Evolutionary conservation across 1,284 basidiomycete genomes (phyloP).

Genomic region (Stygiomarasmius scandens): DNA sequence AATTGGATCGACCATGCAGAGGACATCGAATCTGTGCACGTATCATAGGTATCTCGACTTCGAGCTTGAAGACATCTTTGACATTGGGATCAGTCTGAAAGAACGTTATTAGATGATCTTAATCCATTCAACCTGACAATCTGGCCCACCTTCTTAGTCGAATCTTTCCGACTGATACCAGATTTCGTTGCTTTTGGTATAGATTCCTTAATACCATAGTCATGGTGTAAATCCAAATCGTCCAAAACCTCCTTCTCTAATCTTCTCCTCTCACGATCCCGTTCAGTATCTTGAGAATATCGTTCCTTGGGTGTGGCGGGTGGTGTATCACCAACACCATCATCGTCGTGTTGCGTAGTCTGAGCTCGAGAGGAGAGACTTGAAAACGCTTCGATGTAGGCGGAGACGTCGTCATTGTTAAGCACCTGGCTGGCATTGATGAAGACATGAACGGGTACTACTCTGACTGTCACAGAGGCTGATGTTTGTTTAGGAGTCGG

Average conservation of each 20-base stretch:
- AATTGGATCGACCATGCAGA: constrained; percentile 48
- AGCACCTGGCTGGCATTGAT: constrained; percentile 62
- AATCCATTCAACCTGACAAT: neutral
- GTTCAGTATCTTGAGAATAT: constrained; percentile 17
- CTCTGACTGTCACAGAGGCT: constrained; percentile 35
- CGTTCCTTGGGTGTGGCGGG: constrained; percentile 36
- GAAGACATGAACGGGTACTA: constrained; percentile 73
- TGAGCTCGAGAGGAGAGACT: constrained; percentile 8
- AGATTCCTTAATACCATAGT: constrained; percentile 37
- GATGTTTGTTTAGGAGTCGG: constrained; percentile 16
- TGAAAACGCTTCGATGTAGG: constrained; percentile 41
- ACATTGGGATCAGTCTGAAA: constrained; percentile 12
- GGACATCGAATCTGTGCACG: constrained; percentile 60
- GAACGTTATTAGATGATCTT: neutral
- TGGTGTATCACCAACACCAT: constrained; percentile 33
- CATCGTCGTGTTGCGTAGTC: constrained; percentile 22
- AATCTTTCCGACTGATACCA: constrained; percentile 7
- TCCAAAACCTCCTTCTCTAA: constrained; percentile 55
- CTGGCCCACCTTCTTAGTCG: constrained; percentile 25
- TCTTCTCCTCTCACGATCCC: constrained; percentile 37
- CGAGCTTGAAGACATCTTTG: constrained; percentile 22
- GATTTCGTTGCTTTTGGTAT: neutral
- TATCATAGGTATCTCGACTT: constrained; percentile 51
- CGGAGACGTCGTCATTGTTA: constrained; percentile 38
- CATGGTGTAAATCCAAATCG: constrained; percentile 54